A percentile compares a stretch with the other conserved stretches of the same genome.
These are phyloP conservation scores for Leishmania martiniquensis DNA, from an alignment of 208 protist species.

Conservation along the genomic window DNA sequence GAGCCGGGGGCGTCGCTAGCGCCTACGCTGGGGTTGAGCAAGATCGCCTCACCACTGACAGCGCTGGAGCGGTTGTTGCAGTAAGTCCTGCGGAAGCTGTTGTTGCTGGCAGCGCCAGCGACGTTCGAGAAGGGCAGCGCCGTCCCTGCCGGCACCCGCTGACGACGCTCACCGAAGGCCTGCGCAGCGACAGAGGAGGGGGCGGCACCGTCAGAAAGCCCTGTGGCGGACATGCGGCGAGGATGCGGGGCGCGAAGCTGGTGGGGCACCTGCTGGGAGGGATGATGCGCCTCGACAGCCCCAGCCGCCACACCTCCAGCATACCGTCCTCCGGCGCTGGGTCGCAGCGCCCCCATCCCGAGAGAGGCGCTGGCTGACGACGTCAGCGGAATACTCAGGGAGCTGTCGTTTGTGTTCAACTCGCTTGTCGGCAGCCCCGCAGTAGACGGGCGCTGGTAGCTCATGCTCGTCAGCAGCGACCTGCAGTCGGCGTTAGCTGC, in stretches of 20 bases:
- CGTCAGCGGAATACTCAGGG: conserved; percentile 41
- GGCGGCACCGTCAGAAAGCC: conserved; percentile 12
- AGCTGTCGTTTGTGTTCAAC: conserved; percentile 25
- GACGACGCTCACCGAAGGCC: conserved; percentile 15
- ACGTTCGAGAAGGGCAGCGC: background rate
- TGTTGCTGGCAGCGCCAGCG: conserved; percentile 4
- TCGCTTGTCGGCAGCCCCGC: conserved; percentile 16
- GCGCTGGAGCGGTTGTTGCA: conserved; percentile 29
- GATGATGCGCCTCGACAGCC: background rate
- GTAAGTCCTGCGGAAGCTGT: conserved; percentile 56
- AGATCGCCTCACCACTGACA: conserved; percentile 8
- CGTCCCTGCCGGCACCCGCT: background rate
- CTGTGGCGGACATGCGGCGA: conserved; percentile 24
- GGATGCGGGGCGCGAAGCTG: conserved; percentile 24
- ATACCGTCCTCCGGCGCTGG: background rate
- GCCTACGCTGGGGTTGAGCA: conserved; percentile 20
- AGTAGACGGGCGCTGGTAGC: conserved; percentile 38
- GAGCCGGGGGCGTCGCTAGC: conserved; percentile 8
- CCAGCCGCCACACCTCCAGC: background rate
- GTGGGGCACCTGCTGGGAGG: conserved; percentile 6
- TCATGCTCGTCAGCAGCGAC: conserved; percentile 53
- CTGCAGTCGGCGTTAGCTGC: conserved; percentile 1
- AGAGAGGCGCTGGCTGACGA: conserved; percentile 33
- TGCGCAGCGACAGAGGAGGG: conserved; percentile 20
- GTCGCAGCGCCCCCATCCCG: conserved; percentile 7